Evolutionary conservation across 1,284 basidiomycete species (phyloP).

Genomic region (Sporisorium graminicola): DNA sequence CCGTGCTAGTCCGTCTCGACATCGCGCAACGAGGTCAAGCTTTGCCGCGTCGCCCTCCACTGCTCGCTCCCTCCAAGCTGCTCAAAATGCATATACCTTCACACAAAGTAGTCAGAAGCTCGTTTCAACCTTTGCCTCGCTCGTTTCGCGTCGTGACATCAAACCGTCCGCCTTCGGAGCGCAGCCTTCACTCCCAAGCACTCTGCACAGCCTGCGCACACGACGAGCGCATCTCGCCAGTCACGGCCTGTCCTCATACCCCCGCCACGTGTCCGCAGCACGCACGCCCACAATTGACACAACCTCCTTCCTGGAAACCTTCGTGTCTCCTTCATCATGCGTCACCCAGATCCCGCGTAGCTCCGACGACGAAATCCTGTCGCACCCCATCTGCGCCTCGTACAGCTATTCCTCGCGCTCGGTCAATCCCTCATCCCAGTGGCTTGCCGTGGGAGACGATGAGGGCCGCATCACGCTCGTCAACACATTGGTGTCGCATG

Average conservation of each 20-base stretch:
- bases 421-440: constrained; percentile 52
- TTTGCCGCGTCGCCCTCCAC: not conserved
- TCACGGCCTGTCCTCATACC: not conserved
- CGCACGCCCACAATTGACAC: constrained; percentile 21
- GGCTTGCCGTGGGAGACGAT: constrained; percentile 67
- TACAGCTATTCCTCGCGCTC: constrained; percentile 58
- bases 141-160: not conserved
- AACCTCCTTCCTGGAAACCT: constrained; percentile 35
- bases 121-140: not conserved
- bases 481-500: constrained; percentile 53
- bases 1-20: constrained; percentile 14
- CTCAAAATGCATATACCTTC: not conserved
- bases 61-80: not conserved
- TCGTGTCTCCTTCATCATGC: constrained; percentile 42
- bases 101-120: constrained; percentile 7
- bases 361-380: constrained; percentile 19
- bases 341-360: constrained; percentile 18
- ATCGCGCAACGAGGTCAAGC: not conserved
- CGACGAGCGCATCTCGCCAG: constrained; percentile 10
- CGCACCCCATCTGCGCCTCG: constrained; percentile 57
- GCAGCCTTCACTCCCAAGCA: not conserved
- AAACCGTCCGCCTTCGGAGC: constrained; percentile 16
- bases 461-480: constrained; percentile 63
- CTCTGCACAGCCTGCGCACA: constrained; percentile 20
- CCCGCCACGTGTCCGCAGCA: constrained; percentile 8